Evolutionary conservation across 139 green algal species (phyloP), one percentile per base, ranked within the genome.

Genomic region (Astrephomene gubernaculifera): DNA sequence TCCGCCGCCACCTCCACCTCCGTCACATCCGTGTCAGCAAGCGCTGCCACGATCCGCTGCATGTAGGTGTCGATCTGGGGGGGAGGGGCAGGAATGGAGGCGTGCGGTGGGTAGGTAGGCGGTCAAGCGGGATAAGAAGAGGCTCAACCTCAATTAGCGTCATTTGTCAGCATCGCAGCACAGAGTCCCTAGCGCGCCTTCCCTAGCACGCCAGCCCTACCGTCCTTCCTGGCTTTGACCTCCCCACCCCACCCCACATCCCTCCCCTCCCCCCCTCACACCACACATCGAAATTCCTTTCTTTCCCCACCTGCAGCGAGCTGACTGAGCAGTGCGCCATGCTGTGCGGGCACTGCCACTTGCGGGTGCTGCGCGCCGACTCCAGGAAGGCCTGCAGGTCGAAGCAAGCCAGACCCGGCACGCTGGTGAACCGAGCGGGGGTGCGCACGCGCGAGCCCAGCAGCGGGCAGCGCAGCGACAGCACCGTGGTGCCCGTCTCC

Each of bases 341-440:
- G 79, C 85, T 93, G 87, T 94, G 92, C 1, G 96, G 96, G 89
- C 96, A 96, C 87, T 96, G 91, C 96, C 96, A 98, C 91, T 98
- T 98, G 87, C 92, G 90, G 41, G 91, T 96, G 79, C 90, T 87
- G 80, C 92, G 33, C 25, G 87, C 94, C 82, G 95, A 90, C 22
- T 85, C 86, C 65, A 98, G 86, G 85, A 97, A 98, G 31, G 90
- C 86, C 52, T 95, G 92, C 67, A 98, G 89, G 87, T 98, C 95
- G 87, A 98, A 98, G 31, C 87, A 84, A 21, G 82, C 81, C 45
- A 95, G 89, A 14, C 90, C 94, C 7, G 25, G 39, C 1, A 86
- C 69, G 49, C 88, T 82, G 4, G 38, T 35, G 43, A 90, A 95
- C 33, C 91, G 85, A 4, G 79, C 93, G 21, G 94, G 91, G 14